These are phyloP conservation scores for Myxozyma sirexii DNA, from an alignment of 805 yeast species.

Conservation along the genomic window DNA sequence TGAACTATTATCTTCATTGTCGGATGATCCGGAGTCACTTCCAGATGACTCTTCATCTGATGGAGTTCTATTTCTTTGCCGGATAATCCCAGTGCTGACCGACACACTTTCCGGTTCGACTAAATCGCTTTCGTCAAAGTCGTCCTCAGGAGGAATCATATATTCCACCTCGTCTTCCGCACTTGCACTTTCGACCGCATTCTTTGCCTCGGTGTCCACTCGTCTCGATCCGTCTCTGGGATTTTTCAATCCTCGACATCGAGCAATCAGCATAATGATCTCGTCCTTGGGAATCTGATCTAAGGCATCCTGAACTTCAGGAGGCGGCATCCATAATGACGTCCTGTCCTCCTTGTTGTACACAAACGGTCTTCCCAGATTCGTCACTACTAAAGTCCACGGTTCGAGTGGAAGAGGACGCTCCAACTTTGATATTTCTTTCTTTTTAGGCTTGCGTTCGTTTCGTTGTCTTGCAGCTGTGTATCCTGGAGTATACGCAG, in stretches of 20 bases:
- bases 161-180: slow-evolving; percentile 3
- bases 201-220: not conserved
- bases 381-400: slow-evolving; percentile 51
- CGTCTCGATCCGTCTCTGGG: slow-evolving; percentile 8
- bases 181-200: not conserved
- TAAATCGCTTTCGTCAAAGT: slow-evolving; percentile 11
- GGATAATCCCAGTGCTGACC: slow-evolving; percentile 13
- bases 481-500: slow-evolving; percentile 9
- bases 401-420: slow-evolving; percentile 34
- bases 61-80: slow-evolving; percentile 30
- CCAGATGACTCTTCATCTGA: slow-evolving; percentile 19
- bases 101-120: slow-evolving; percentile 14
- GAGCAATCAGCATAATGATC: slow-evolving; percentile 44
- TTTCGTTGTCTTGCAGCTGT: not conserved
- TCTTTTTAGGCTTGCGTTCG: slow-evolving; percentile 12
- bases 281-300: slow-evolving; percentile 41
- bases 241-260: slow-evolving; percentile 44
- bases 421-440: slow-evolving; percentile 19
- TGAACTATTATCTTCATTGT: slow-evolving; percentile 22
- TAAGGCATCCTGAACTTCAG: slow-evolving; percentile 38
- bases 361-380: slow-evolving; percentile 50
- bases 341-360: slow-evolving; percentile 40
- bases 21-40: slow-evolving; percentile 36
- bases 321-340: slow-evolving; percentile 47
- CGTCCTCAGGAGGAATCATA: slow-evolving; percentile 8